Percentiles rank a stretch among this genome's conserved stretches.
Conservation (phyloP, 805 yeast genomes). For the Starmerella apis region DNA sequence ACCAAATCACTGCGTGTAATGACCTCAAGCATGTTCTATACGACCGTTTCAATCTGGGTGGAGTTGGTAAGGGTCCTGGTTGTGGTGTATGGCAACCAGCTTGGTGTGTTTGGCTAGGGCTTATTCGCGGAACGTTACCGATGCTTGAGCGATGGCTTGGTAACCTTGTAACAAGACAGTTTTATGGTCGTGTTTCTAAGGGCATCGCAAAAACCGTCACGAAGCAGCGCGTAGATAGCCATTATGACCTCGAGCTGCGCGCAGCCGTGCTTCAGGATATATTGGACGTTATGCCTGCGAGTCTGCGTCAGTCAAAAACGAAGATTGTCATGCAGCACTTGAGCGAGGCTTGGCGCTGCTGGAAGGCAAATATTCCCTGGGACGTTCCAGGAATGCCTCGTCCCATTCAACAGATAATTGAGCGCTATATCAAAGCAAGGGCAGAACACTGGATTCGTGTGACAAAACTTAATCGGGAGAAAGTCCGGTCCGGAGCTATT, state of each 20-base stretch:
- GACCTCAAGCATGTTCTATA: conserved; percentile 90
- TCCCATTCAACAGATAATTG: conserved; percentile 76
- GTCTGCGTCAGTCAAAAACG: conserved; percentile 75
- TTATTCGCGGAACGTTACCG: conserved; percentile 85
- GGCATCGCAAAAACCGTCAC: conserved; percentile 90
- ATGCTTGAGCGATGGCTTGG: conserved; percentile 91
- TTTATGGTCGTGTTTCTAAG: conserved; percentile 87
- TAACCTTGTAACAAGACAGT: conserved; percentile 79
- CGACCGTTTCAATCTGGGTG: conserved; percentile 62
- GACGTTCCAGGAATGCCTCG: conserved; percentile 91
- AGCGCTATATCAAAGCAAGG: conserved; percentile 83
- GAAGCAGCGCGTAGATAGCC: conserved; percentile 89
- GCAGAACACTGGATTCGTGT: conserved; percentile 95
- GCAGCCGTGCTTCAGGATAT: conserved; percentile 94
- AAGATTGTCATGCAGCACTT: conserved; percentile 83
- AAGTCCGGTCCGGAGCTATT: conserved; percentile 78
- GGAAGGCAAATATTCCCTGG: conserved; percentile 99
- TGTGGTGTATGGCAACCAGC: conserved; percentile 99
- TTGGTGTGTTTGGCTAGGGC: conserved; percentile 93
- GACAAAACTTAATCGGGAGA: conserved; percentile 83
- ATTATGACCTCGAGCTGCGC: conserved; percentile 83
- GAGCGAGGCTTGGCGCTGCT: conserved; percentile 98
- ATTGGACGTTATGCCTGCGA: conserved; percentile 94
- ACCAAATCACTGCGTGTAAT: conserved; percentile 90
- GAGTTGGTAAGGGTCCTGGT: conserved; percentile 93